phyloP scores from a whole-genome alignment of 441 rosid genomes.

The Populus hybrid region DNA sequence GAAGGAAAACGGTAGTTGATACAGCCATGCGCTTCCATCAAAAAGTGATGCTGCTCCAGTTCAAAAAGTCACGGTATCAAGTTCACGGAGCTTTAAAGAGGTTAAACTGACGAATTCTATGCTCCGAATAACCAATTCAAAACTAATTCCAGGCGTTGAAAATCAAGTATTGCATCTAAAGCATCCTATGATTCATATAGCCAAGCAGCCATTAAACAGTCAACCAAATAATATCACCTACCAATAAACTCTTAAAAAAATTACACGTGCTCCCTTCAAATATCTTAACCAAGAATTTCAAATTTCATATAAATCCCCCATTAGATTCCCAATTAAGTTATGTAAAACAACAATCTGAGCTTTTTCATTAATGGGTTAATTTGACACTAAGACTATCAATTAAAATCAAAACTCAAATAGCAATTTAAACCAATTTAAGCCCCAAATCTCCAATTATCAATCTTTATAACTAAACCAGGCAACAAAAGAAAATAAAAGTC shows the following conservation, averaged over 20 bases:
- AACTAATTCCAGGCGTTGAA: conserved; percentile 2
- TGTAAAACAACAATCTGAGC: not conserved
- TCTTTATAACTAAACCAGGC: not conserved
- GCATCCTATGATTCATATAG: not conserved
- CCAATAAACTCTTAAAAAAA: not conserved
- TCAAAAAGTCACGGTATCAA: not conserved
- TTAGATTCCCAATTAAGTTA: not conserved
- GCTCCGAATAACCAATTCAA: not conserved
- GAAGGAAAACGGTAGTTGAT: not conserved
- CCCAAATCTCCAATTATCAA: not conserved
- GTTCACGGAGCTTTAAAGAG: not conserved
- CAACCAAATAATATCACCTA: conserved; percentile 1
- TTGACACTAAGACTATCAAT: not conserved
- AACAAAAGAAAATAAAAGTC: not conserved
- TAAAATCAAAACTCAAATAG: not conserved
- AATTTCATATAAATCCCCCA: not conserved
- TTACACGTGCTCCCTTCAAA: not conserved
- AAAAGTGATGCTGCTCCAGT: not conserved
- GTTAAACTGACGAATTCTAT: not conserved
- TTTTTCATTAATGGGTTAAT: not conserved
- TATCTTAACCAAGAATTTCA: not conserved
- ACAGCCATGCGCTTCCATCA: not conserved
- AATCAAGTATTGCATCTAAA: not conserved
- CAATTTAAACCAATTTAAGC: conserved; percentile 1
- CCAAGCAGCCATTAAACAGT: not conserved